Evolutionary conservation across 2,329 filamentous ascomycete species (phyloP), one percentile per base, ranked within the genome.

Genomic region (Plenodomus biglobosus): DNA sequence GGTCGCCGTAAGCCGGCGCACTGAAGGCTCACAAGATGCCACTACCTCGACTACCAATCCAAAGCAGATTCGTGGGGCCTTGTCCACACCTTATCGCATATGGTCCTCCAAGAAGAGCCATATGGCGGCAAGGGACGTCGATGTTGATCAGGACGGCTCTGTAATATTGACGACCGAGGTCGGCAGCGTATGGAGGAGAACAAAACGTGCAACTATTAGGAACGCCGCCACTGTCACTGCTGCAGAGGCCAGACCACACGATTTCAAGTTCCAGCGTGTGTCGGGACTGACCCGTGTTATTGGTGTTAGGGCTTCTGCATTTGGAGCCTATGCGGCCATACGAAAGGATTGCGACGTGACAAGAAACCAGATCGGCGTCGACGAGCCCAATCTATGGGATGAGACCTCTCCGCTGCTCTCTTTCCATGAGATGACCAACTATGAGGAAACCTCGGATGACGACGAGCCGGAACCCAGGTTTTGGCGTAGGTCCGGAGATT

Each of bases 251-350:
- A 88, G 84, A 61, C 81, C 83, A 11, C 95, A 95, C 59, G 91
- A 96, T 65, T 96, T 95, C 77, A 99, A 99, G 68, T 99, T 97
- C 59, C 86, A 92, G 62, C 85, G 94, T 48, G 85, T 99, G 8
- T 87, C 94, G 1, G 91, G 88, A 36, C 82, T 99, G 46, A 96
- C 90, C 1, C 85, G 91, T 30, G 90, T 95, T 13, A 81, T 87
- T 24, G 85, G 86, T 3, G 92, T 97, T 7, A 82, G 91, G 56
- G 92, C 91, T 59, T 97, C 94, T 27, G 83, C 87, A 0, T 95
- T 89, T 71, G 94, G 94, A 3, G 89, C 92, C 0, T 97, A 92
- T 75, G 88, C 90, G 27, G 91, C 90, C 2, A 82, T 96, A 38
- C 85, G 94, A 39, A 87, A 87, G 64, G 92, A 96, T 61, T 90